Evolutionary conservation across 495 filamentous ascomycete species (phyloP).

Genomic region (Xylaria intraflava): DNA sequence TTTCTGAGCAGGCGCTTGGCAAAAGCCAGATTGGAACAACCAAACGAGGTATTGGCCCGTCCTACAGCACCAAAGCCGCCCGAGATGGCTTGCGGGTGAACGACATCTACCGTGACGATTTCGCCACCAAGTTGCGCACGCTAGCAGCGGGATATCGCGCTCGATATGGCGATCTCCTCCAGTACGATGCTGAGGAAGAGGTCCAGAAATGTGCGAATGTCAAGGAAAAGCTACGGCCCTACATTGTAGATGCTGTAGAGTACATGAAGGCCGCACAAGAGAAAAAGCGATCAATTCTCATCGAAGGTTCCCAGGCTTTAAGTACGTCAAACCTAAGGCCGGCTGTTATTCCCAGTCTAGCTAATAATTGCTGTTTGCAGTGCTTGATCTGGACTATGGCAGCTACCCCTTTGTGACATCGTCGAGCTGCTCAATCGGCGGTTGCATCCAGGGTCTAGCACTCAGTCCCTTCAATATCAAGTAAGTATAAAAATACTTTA

Average conservation of each 20-base stretch:
- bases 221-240: slow-evolving; percentile 55
- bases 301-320: slow-evolving; percentile 81
- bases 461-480: slow-evolving; percentile 47
- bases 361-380: slow-evolving; percentile 30
- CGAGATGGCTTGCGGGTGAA: slow-evolving; percentile 66
- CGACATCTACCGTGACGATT: slow-evolving; percentile 65
- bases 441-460: slow-evolving; percentile 66
- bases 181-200: slow-evolving; percentile 77
- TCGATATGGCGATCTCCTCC: slow-evolving; percentile 64
- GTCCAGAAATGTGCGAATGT: slow-evolving; percentile 57
- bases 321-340: slow-evolving; percentile 30
- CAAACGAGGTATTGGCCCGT: slow-evolving; percentile 65
- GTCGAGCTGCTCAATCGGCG: slow-evolving; percentile 67
- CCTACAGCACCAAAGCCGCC: slow-evolving; percentile 73
- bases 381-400: slow-evolving; percentile 41
- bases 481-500: slow-evolving; percentile 15
- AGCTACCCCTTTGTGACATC: slow-evolving; percentile 86
- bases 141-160: slow-evolving; percentile 61
- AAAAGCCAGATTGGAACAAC: slow-evolving; percentile 50
- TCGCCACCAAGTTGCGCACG: slow-evolving; percentile 64
- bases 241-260: slow-evolving; percentile 62
- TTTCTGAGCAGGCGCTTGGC: slow-evolving; percentile 73
- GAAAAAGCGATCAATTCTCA: slow-evolving; percentile 57
- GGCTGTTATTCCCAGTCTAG: not conserved
- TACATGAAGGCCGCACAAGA: slow-evolving; percentile 52